phyloP scores from a whole-genome alignment of 192 early-diverging fungal genomes.

The Coemansia erecta region DNA sequence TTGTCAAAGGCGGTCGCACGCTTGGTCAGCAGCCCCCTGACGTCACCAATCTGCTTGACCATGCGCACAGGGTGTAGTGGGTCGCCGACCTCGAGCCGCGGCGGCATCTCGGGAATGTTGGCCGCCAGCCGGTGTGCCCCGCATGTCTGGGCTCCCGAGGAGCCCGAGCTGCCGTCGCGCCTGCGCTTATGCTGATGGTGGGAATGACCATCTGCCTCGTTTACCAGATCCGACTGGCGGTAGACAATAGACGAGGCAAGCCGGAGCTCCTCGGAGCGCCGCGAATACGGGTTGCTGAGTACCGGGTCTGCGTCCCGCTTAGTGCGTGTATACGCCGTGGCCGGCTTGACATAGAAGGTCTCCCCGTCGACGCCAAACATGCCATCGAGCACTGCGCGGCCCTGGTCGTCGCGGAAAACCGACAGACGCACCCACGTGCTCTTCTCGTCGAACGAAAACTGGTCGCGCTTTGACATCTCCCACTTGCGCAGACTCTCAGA shows the following conservation, averaged over 20 bases:
- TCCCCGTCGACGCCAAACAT: constrained; percentile 55
- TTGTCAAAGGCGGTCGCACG: constrained; percentile 27
- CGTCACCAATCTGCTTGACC: constrained; percentile 9
- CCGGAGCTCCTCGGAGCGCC: constrained; percentile 16
- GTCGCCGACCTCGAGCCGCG: constrained; percentile 12
- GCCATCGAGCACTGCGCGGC: constrained; percentile 58
- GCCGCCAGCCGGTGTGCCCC: constrained; percentile 24
- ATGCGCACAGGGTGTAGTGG: constrained; percentile 8
- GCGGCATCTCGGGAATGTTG: constrained; percentile 10
- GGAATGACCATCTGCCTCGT: constrained; percentile 6
- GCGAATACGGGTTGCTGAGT: constrained; percentile 29
- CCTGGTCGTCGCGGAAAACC: constrained; percentile 18
- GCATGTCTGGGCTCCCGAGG: constrained; percentile 2
- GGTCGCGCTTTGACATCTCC: constrained; percentile 22
- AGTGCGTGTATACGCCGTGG: constrained; percentile 54
- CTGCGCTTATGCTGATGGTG: constrained; percentile 2
- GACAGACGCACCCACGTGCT: constrained; percentile 58
- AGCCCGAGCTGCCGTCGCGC: not conserved
- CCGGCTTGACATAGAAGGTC: constrained; percentile 60
- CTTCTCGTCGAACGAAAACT: constrained; percentile 46
- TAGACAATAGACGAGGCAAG: constrained; percentile 57
- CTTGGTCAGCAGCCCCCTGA: constrained; percentile 23
- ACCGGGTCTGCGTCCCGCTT: constrained; percentile 56
- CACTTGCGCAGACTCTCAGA: constrained; percentile 32
- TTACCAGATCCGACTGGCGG: constrained; percentile 59